Evolutionary conservation across 2,329 filamentous ascomycete genomes (phyloP).

Genomic region (Arthrinium puccinioides): DNA sequence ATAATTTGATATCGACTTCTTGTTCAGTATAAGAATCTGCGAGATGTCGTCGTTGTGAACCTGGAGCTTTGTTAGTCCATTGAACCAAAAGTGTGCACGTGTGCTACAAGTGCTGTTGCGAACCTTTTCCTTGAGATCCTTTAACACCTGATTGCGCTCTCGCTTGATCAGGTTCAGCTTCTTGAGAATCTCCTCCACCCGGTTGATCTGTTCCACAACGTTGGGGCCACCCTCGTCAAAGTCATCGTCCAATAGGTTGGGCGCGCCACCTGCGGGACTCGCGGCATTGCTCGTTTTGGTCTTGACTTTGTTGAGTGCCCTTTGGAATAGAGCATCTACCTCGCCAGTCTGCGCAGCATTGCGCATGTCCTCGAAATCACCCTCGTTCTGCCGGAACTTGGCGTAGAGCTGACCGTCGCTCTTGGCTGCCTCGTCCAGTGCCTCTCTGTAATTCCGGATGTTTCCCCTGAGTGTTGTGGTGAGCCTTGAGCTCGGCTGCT

Average conservation of each 20-base stretch:
- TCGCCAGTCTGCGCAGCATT: constrained; percentile 80
- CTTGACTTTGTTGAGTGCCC: constrained; percentile 73
- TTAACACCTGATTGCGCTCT: constrained; percentile 84
- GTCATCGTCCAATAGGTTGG: constrained; percentile 83
- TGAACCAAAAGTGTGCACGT: constrained; percentile 14
- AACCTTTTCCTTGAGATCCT: constrained; percentile 97
- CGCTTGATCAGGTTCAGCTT: constrained; percentile 89
- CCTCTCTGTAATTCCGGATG: constrained; percentile 79
- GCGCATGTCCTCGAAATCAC: constrained; percentile 92
- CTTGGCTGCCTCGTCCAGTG: constrained; percentile 78
- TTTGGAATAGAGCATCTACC: constrained; percentile 81
- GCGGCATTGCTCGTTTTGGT: constrained; percentile 53
- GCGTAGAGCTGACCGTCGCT: constrained; percentile 80
- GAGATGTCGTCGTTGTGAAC: constrained; percentile 96
- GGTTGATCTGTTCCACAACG: constrained; percentile 81
- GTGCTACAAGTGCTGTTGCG: too few species aligned
- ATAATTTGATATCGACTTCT: constrained; percentile 89
- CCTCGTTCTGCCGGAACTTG: constrained; percentile 79
- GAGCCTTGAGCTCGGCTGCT: constrained; percentile 86
- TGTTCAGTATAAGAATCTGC: constrained; percentile 94
- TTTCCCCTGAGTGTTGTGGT: constrained; percentile 84
- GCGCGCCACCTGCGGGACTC: constrained; percentile 58
- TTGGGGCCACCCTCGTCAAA: constrained; percentile 75
- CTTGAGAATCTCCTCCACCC: constrained; percentile 83
- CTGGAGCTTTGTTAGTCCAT: too few species aligned